Percentiles rank a stretch among this genome's conserved stretches.
Conservation (phyloP, 2,329 filamentous ascomycete species). For the Ambrosiella cleistominuta region DNA sequence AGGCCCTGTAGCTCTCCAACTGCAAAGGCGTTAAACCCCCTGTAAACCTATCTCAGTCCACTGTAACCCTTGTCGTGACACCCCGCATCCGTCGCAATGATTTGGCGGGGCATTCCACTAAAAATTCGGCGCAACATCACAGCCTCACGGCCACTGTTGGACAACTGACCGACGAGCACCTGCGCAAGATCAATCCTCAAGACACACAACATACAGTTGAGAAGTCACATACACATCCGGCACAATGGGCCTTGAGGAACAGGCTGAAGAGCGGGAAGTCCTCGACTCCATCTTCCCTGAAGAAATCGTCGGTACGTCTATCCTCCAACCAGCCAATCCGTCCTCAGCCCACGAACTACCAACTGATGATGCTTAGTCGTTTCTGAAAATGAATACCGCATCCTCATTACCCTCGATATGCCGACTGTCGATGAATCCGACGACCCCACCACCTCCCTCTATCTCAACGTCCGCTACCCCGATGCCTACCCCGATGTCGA, state of each 20-base stretch:
- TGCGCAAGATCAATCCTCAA: too few relatives aligned
- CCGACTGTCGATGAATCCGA: slow-evolving; percentile 43
- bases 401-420: slow-evolving; percentile 71
- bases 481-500: slow-evolving; percentile 76
- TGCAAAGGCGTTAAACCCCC: too few relatives aligned
- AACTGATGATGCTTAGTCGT: slow-evolving; percentile 46
- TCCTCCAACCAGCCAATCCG: not conserved
- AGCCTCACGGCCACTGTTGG: too few relatives aligned
- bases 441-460: slow-evolving; percentile 52
- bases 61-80: too few relatives aligned
- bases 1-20: too few relatives aligned
- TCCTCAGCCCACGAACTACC: not conserved
- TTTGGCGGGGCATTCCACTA: too few relatives aligned
- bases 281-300: slow-evolving; percentile 97
- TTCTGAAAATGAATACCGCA: slow-evolving; percentile 73
- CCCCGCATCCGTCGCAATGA: too few relatives aligned
- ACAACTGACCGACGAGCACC: too few relatives aligned
- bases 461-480: slow-evolving; percentile 73
- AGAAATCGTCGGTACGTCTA: slow-evolving; percentile 64
- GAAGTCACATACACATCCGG: not conserved
- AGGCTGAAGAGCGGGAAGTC: slow-evolving; percentile 89
- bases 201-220: not conserved
- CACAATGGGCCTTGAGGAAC: slow-evolving; percentile 61
- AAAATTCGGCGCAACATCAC: too few relatives aligned
- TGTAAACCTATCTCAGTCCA: too few relatives aligned